Evolutionary conservation across 139 green algal genomes (phyloP).

Genomic region (Chlamydomonas schloesseri): DNA sequence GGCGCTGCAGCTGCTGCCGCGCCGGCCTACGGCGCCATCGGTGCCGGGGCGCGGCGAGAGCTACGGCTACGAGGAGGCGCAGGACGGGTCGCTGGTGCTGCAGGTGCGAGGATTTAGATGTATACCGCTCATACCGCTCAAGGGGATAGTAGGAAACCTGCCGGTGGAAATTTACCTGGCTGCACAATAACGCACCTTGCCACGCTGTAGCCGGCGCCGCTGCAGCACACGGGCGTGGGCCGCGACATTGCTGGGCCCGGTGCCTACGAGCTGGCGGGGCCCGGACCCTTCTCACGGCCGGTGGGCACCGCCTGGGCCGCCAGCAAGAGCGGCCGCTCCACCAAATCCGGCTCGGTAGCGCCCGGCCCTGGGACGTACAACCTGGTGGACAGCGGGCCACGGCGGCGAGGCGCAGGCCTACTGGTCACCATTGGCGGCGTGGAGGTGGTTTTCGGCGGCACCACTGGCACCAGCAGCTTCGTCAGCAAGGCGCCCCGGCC

Average conservation of each 20-base stretch:
- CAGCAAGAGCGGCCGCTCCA: neutral
- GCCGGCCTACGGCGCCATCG: slow-evolving; percentile 3
- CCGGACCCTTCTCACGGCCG: neutral
- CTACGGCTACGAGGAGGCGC: slow-evolving; percentile 40
- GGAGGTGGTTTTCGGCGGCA: slow-evolving; percentile 42
- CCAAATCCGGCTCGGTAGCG: neutral
- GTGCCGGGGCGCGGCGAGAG: slow-evolving; percentile 33
- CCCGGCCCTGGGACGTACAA: slow-evolving; percentile 35
- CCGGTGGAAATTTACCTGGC: no score
- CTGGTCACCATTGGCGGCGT: slow-evolving; percentile 40
- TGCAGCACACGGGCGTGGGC: neutral
- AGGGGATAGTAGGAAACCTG: no score
- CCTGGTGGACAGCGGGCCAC: slow-evolving; percentile 8
- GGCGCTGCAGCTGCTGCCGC: slow-evolving; percentile 6
- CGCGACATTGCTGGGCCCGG: slow-evolving; percentile 27
- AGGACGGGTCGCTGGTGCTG: slow-evolving; percentile 30
- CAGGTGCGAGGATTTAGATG: slow-evolving; percentile 8
- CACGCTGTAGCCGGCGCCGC: neutral
- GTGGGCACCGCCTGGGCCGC: slow-evolving; percentile 13
- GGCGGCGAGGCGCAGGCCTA: slow-evolving; percentile 20
- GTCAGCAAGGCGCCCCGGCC: slow-evolving; percentile 30
- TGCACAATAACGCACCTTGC: no score
- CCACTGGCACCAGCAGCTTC: slow-evolving; percentile 40
- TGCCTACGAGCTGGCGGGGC: slow-evolving; percentile 25
- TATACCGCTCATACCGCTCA: no score